phyloP scores from a whole-genome alignment of 1,284 basidiomycete genomes.

The Puccinia novopanici region DNA sequence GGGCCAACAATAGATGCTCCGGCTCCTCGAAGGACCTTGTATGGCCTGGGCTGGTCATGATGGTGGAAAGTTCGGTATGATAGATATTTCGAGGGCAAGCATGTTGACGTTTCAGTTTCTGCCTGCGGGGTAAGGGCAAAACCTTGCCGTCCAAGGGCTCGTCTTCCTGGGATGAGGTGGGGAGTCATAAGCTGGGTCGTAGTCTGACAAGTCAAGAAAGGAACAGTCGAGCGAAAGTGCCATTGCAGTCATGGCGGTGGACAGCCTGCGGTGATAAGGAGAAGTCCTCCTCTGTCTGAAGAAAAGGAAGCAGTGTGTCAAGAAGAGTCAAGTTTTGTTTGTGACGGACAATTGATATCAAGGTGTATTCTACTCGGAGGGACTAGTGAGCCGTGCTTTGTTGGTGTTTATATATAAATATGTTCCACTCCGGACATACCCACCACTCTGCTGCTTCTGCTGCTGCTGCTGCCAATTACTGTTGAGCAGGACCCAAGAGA shows the following conservation, averaged over 20 bases:
- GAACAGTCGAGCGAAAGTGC: constrained; percentile 20
- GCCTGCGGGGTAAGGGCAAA: not conserved
- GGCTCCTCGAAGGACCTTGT: not conserved
- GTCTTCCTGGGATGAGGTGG: constrained; percentile 23
- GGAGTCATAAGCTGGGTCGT: not conserved
- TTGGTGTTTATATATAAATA: not conserved
- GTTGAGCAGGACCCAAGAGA: too few species aligned
- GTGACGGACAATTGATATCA: not conserved
- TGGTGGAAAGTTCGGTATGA: not conserved
- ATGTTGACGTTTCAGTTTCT: not conserved
- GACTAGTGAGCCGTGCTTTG: too few species aligned
- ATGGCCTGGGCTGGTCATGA: not conserved
- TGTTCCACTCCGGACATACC: too few species aligned
- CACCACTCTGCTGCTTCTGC: too few species aligned
- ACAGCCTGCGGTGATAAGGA: too few species aligned
- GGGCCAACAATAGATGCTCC: too few species aligned
- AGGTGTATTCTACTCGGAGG: too few species aligned
- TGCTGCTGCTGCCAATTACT: too few species aligned
- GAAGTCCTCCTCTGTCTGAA: too few species aligned
- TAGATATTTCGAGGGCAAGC: not conserved
- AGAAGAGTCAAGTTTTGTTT: not conserved
- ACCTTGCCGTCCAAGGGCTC: constrained; percentile 5
- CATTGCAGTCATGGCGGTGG: not conserved
- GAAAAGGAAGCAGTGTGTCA: too few species aligned
- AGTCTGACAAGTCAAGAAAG: constrained; percentile 4